Percentiles rank a stretch among this genome's conserved stretches.
phyloP scores from a whole-genome alignment of 179 eudicot genomes.

The Actinidia arguta region DNA sequence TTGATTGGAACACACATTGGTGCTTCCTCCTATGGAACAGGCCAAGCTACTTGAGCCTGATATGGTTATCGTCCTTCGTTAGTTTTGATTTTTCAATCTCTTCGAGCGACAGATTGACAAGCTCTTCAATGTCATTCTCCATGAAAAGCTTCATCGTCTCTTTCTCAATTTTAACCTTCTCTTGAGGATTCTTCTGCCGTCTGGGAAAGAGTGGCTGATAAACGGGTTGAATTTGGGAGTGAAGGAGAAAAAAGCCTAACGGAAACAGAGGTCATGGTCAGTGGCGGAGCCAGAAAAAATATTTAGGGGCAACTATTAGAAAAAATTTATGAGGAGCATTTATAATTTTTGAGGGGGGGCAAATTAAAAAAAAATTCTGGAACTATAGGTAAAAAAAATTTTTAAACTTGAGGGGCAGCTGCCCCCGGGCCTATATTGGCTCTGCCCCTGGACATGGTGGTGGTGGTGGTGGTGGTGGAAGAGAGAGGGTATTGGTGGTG shows the following conservation, averaged over 20 bases:
- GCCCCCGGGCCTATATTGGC: too few species aligned
- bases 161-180: conserved; percentile 83
- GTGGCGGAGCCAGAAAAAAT: too few species aligned
- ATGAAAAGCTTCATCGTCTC: conserved; percentile 83
- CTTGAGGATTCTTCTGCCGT: conserved; percentile 72
- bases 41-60: conserved; percentile 95
- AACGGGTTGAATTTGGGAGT: conserved; percentile 25
- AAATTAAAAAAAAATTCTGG: too few species aligned
- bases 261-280: conserved; percentile 50
- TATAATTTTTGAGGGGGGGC: too few species aligned
- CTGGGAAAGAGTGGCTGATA: conserved; percentile 37
- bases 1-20: conserved; percentile 61
- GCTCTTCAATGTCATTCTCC: conserved; percentile 74
- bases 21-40: conserved; percentile 93
- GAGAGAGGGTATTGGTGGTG: neutral
- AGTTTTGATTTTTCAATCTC: conserved; percentile 73
- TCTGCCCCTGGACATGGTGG: too few species aligned
- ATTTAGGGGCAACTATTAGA: too few species aligned
- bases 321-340: too few species aligned
- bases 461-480: neutral
- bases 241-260: conserved; percentile 40
- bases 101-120: conserved; percentile 64
- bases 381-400: too few species aligned
- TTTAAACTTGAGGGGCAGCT: too few species aligned
- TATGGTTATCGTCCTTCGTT: conserved; percentile 87